Percentiles rank a stretch among this genome's conserved stretches.
phyloP scores from a whole-genome alignment of 371 early-diverging fungal genomes.

The Mycotypha africana region DNA sequence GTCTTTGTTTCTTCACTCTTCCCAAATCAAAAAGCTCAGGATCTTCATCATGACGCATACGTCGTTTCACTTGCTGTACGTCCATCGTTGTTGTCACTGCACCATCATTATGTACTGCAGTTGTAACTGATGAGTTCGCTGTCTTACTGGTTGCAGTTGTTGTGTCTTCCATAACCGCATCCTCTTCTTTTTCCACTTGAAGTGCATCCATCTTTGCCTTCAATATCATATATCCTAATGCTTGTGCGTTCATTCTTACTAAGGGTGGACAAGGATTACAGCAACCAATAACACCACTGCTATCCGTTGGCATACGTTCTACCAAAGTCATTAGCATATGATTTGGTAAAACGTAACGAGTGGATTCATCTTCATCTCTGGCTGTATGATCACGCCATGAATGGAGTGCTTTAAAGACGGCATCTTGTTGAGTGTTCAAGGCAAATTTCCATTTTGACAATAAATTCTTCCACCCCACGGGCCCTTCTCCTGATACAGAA shows the following conservation, averaged over 20 bases:
- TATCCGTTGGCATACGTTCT: constrained; percentile 72
- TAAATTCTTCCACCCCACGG: constrained; percentile 72
- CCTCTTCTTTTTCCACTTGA: constrained; percentile 8
- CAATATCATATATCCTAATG: constrained; percentile 67
- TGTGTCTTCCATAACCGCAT: constrained; percentile 10
- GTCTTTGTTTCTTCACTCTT: constrained; percentile 17
- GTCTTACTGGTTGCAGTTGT: not conserved
- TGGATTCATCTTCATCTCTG: constrained; percentile 88
- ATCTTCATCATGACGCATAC: constrained; percentile 7
- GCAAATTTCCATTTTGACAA: constrained; percentile 61
- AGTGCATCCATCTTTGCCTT: constrained; percentile 37
- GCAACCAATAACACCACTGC: constrained; percentile 65
- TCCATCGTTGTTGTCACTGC: not conserved
- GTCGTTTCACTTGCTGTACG: constrained; percentile 5
- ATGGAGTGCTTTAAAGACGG: constrained; percentile 84
- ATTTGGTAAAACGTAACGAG: constrained; percentile 87
- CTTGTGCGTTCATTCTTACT: constrained; percentile 77
- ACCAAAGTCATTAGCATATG: constrained; percentile 81
- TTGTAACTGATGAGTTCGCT: constrained; percentile 1
- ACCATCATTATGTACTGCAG: constrained; percentile 1
- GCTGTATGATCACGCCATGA: constrained; percentile 90
- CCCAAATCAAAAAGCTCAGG: constrained; percentile 37
- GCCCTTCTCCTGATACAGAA: constrained; percentile 62
- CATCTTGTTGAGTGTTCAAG: constrained; percentile 57
- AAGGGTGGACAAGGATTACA: constrained; percentile 84